Conservation (phyloP, 2,329 filamentous ascomycete species). For the Monosporascus sp. region DNA sequence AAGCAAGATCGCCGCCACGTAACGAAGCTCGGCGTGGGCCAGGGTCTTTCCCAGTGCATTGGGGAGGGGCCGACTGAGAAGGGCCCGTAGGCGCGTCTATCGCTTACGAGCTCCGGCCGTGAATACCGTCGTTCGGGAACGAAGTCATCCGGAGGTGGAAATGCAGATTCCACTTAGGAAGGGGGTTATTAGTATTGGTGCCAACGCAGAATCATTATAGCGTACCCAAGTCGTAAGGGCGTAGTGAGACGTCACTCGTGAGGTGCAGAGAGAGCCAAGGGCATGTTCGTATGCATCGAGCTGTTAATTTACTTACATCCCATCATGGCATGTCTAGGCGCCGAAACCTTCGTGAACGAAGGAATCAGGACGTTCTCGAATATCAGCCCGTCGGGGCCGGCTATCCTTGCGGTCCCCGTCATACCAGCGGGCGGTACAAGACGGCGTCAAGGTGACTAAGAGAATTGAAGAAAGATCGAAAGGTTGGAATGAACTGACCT, state of each 20-base stretch:
- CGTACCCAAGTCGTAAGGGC: too few species aligned
- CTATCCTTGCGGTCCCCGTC: conserved; percentile 10
- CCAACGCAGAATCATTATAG: not conserved
- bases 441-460: too few species aligned
- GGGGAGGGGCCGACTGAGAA: conserved; percentile 10
- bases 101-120: conserved; percentile 12
- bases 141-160: conserved; percentile 10
- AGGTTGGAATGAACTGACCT: too few species aligned
- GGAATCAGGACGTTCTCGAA: conserved; percentile 10
- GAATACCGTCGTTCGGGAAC: conserved; percentile 16
- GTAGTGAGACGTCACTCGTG: not conserved
- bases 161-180: conserved; percentile 13
- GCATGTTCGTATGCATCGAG: not conserved
- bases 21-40: conserved; percentile 10
- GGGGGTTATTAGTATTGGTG: not conserved
- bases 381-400: conserved; percentile 8
- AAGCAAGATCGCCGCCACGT: conserved; percentile 7
- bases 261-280: not conserved
- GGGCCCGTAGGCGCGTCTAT: conserved; percentile 12
- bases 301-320: conserved; percentile 9
- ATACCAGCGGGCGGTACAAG: conserved; percentile 8
- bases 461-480: too few species aligned
- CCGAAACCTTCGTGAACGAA: conserved; percentile 8
- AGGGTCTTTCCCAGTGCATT: conserved; percentile 14
- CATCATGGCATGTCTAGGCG: conserved; percentile 13